phyloP scores from a whole-genome alignment of 257 asterid species.

The Nicotiana otophora region DNA sequence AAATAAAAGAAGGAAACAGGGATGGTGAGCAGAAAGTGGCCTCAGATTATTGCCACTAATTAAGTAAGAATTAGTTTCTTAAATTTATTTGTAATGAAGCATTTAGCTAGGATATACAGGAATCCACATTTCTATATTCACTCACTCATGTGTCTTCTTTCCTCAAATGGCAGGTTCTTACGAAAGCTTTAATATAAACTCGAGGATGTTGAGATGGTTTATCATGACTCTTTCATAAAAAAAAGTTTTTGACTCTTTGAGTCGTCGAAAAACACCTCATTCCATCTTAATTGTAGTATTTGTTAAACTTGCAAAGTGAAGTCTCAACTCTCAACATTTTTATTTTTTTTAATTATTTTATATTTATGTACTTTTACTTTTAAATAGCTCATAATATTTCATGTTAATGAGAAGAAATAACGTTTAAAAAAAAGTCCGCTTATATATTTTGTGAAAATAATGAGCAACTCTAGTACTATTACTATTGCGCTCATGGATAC shows the following conservation, averaged over 20 bases:
- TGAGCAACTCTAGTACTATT: no score
- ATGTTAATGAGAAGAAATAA: neutral
- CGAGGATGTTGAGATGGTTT: neutral
- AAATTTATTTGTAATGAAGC: neutral
- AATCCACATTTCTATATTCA: neutral
- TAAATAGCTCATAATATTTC: no score
- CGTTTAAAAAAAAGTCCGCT: neutral
- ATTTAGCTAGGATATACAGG: no score
- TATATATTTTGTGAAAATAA: no score
- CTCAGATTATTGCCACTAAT: neutral
- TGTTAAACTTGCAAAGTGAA: neutral
- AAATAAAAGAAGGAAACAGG: neutral
- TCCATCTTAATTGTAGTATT: no score
- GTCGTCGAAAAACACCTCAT: neutral
- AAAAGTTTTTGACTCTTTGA: neutral
- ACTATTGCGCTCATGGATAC: no score
- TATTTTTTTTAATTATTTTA: no score
- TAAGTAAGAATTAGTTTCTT: neutral
- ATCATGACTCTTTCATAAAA: neutral
- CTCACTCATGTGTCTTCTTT: neutral
- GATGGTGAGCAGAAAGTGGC: neutral
- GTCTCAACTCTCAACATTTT: no score
- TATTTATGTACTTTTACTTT: neutral
- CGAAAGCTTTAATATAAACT: neutral
- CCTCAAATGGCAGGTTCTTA: neutral